Conservation (phyloP, 352 stramenopile species). For the Pythium monospermum region DNA sequence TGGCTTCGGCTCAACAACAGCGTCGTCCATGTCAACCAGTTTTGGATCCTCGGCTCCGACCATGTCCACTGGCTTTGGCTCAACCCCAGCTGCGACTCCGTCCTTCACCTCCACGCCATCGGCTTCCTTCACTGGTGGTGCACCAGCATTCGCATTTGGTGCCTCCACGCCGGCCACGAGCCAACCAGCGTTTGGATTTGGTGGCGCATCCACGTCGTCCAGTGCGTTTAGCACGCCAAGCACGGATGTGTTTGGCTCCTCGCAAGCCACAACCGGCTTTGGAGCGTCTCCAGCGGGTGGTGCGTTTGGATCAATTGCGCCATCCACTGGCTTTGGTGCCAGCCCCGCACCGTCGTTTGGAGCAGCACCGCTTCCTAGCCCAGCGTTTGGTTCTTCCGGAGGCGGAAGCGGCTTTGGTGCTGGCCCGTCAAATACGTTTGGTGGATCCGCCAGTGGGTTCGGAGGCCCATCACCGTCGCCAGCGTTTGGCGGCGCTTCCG, state of each 20-base stretch:
- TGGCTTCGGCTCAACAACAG: conserved; percentile 29
- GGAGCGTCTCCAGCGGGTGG: conserved; percentile 8
- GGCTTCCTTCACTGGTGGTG: conserved; percentile 18
- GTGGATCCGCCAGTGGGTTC: conserved; percentile 11
- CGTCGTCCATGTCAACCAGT: conserved; percentile 4
- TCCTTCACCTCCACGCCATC: conserved; percentile 33
- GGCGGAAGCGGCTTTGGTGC: conserved; percentile 18
- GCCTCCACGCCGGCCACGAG: conserved; percentile 21
- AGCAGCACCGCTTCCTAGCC: conserved; percentile 20
- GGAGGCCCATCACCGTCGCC: conserved; percentile 8
- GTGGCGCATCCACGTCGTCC: conserved; percentile 11
- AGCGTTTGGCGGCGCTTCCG: conserved; percentile 21
- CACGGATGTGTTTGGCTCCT: conserved; percentile 35
- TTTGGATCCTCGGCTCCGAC: conserved; percentile 26
- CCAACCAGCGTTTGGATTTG: conserved; percentile 19
- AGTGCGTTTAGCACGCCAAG: conserved; percentile 21
- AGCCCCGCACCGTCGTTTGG: conserved; percentile 26
- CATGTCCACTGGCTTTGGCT: conserved; percentile 32
- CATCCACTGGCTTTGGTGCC: conserved; percentile 33
- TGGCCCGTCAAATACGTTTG: conserved; percentile 13
- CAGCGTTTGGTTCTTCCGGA: conserved; percentile 17
- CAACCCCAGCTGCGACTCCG: conserved; percentile 25
- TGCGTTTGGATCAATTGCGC: conserved; percentile 17
- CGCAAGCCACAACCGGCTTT: conserved; percentile 16
- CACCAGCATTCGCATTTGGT: conserved; percentile 24